Base-by-base conservation (phyloP, 164 flowering plant species). In the Litsea cubeba region DNA sequence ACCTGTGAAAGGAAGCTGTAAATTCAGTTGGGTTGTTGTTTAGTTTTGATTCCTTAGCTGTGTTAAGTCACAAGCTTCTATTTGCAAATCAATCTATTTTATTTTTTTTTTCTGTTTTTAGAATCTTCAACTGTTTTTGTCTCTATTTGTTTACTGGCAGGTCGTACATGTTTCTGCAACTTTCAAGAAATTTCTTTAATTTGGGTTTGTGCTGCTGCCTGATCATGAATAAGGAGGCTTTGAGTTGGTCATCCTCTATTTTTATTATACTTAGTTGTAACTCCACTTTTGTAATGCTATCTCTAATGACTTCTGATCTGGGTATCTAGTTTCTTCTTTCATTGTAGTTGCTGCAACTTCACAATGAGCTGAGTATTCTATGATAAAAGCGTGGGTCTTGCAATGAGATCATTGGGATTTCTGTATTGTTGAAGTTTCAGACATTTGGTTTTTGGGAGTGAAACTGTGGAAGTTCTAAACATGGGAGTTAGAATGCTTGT, bases 401-500 rank as follows among this genome's bases (percentile, higher is more conserved):
- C 63, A 69, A 32, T 71, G 25, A 71, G 58, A 50, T 50, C 5
- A 30, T 30, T 30, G 32, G 32, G 32, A 30, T 30, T 30, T 30
- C 32, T 30, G 32, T 3, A 30, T 30, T 30, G 32, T 30, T 30
- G 32, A 30, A 30, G 32, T 26, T 50, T 66, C 49, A 20, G 35
- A 15, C 58, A 58, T 25, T 62, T 62, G 11, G 46, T 8, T 68
- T 49, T 60, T 20, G 12, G 5, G 32, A 30, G 32, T 30, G 32
- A 30, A 30, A 30, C 32, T 30, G 32, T 30, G 25, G 58, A 17
- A 63, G 51, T 20, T 62, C 40, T 17, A 65, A 60, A 22, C 6
- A 81, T 81, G 81, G 81, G 75, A 24, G 40, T 51, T 76, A 54
- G 51, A 32, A 25, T 70, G 69, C 10, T 80, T 5, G 18, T 57